These are phyloP conservation scores for Linnemannia exigua DNA, from an alignment of 192 early-diverging fungal species.

Conservation along the genomic window DNA sequence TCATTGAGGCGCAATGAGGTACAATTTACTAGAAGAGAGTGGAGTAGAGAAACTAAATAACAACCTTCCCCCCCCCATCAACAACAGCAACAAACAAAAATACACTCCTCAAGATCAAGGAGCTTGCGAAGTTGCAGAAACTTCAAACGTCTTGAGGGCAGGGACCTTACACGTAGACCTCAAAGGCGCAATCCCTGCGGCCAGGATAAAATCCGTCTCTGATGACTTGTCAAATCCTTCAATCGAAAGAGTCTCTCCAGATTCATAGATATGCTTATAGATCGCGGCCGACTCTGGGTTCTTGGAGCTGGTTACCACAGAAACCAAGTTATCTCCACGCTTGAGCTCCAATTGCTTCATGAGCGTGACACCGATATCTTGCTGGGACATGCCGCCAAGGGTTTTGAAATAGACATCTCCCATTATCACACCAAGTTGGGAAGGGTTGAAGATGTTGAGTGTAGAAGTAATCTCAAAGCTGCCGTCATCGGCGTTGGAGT, in stretches of 20 bases:
- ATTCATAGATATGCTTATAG: not conserved
- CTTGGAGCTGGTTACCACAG: not conserved
- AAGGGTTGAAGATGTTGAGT: slow-evolving; percentile 7
- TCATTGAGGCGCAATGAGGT: too few species aligned
- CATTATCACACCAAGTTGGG: not conserved
- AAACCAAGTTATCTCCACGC: slow-evolving; percentile 3
- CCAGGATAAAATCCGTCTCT: not conserved
- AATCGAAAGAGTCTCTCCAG: not conserved
- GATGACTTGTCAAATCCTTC: not conserved
- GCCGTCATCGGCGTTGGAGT: not conserved
- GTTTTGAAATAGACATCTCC: slow-evolving; percentile 4
- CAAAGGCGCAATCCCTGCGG: not conserved
- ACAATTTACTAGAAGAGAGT: too few species aligned
- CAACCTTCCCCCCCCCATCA: too few species aligned
- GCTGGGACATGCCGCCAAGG: not conserved
- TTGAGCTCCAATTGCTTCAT: not conserved
- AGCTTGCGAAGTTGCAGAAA: too few species aligned
- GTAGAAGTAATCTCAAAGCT: not conserved
- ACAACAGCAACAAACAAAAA: not conserved
- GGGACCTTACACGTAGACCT: not conserved
- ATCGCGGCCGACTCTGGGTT: not conserved
- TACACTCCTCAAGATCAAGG: too few species aligned
- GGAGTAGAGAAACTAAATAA: too few species aligned
- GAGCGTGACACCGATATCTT: not conserved
- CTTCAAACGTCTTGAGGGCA: not conserved